phyloP scores from a whole-genome alignment of 495 filamentous ascomycete genomes.

The Pseudevernia furfuracea region DNA sequence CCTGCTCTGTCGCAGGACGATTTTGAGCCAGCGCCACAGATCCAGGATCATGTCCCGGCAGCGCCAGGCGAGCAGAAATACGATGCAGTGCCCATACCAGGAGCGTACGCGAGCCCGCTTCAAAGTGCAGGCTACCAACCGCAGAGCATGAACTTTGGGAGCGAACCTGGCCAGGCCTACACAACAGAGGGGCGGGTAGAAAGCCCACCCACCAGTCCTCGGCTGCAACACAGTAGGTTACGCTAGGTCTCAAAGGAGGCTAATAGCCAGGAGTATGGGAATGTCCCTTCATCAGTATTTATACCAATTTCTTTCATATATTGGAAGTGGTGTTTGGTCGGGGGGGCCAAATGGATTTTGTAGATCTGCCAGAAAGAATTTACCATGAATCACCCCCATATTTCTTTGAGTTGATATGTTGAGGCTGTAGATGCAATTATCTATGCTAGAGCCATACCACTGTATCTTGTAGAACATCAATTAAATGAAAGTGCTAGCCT shows the following conservation, averaged over 20 bases:
- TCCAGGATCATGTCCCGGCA: slow-evolving; percentile 37
- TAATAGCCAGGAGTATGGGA: neutral
- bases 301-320: slow-evolving; percentile 27
- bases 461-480: neutral
- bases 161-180: slow-evolving; percentile 30
- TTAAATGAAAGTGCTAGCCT: neutral
- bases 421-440: neutral
- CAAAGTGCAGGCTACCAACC: slow-evolving; percentile 29
- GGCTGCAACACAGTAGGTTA: slow-evolving; percentile 24
- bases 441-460: neutral
- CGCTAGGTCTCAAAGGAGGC: slow-evolving; percentile 14
- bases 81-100: slow-evolving; percentile 46
- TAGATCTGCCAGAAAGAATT: slow-evolving; percentile 1
- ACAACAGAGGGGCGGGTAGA: slow-evolving; percentile 34
- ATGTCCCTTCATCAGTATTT: slow-evolving; percentile 9
- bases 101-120: slow-evolving; percentile 42
- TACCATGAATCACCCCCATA: neutral
- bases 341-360: neutral
- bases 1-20: slow-evolving; percentile 55
- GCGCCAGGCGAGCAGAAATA: slow-evolving; percentile 46
- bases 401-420: neutral
- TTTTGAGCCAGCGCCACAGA: slow-evolving; percentile 38
- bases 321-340: slow-evolving; percentile 10
- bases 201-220: slow-evolving; percentile 35
- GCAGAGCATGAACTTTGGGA: slow-evolving; percentile 23